Conservation (phyloP, 176 grass and related monocot species). For the Zizania latifolia region DNA sequence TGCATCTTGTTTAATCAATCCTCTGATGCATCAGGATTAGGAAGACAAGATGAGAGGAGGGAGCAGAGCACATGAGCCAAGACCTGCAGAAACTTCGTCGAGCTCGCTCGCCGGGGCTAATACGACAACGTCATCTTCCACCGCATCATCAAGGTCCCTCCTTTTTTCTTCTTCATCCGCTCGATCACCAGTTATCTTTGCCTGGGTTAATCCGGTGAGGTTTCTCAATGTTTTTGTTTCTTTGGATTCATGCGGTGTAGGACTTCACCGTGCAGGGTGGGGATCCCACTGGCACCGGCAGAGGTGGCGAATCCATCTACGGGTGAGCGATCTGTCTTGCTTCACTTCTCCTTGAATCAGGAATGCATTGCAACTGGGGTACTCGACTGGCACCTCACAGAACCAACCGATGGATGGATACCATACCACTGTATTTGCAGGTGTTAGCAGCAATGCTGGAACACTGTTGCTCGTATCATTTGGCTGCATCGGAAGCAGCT, state of each 20-base stretch:
- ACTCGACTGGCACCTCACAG: not conserved
- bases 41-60: too few relatives aligned
- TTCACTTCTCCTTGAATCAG: conserved; percentile 14
- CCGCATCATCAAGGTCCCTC: conserved; percentile 85
- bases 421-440: not conserved
- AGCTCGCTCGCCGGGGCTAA: conserved; percentile 73
- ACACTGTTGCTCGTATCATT: too few relatives aligned
- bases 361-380: not conserved
- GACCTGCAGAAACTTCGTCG: conserved; percentile 90
- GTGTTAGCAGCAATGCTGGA: too few relatives aligned
- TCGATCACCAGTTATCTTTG: too few relatives aligned
- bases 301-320: conserved; percentile 93
- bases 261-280: conserved; percentile 99
- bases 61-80: conserved; percentile 97
- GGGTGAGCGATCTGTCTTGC: conserved; percentile 42
- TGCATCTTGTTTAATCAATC: too few relatives aligned
- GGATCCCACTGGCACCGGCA: conserved; percentile 94
- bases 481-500: too few relatives aligned
- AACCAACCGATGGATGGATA: not conserved
- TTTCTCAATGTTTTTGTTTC: not conserved
- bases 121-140: conserved; percentile 93
- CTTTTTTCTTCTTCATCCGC: too few relatives aligned
- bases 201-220: not conserved
- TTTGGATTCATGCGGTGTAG: conserved; percentile 27
- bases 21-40: too few relatives aligned